phyloP scores from a whole-genome alignment of 2,329 filamentous ascomycete genomes.

The Karstenula rhodostoma region DNA sequence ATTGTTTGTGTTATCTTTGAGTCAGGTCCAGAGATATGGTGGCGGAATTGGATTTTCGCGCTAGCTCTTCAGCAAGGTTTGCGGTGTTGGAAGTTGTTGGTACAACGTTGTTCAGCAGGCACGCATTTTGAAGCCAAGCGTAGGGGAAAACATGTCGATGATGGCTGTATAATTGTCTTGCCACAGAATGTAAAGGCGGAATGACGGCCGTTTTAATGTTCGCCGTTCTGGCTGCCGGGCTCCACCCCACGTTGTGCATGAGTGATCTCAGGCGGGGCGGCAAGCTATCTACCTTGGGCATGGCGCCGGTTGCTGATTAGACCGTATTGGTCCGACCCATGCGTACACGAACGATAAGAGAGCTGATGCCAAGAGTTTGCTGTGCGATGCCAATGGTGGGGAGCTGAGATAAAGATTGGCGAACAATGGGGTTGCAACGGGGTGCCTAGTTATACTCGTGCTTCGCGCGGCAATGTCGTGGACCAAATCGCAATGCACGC shows the following conservation, averaged over 20 bases:
- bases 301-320: slow-evolving; percentile 28
- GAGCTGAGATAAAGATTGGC: slow-evolving; percentile 14
- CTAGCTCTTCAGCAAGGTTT: not conserved
- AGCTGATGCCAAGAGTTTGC: slow-evolving; percentile 24
- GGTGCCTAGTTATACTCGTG: not conserved
- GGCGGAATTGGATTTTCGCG: not conserved
- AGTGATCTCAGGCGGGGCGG: slow-evolving; percentile 2
- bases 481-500: not conserved
- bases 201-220: slow-evolving; percentile 30
- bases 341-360: slow-evolving; percentile 32
- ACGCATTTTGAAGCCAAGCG: slow-evolving; percentile 29
- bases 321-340: slow-evolving; percentile 22
- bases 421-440: slow-evolving; percentile 22
- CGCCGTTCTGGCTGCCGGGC: slow-evolving; percentile 14
- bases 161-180: not conserved
- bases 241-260: slow-evolving; percentile 14
- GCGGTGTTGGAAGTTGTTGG: not conserved
- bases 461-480: not conserved
- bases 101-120: slow-evolving; percentile 7
- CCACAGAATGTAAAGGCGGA: slow-evolving; percentile 21
- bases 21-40: slow-evolving; percentile 1
- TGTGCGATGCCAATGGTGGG: slow-evolving; percentile 30
- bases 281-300: slow-evolving; percentile 21
- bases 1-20: not conserved
- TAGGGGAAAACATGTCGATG: slow-evolving; percentile 30